Conservation (phyloP, 108 stramenopile species). For the Cyclotella baltica region DNA sequence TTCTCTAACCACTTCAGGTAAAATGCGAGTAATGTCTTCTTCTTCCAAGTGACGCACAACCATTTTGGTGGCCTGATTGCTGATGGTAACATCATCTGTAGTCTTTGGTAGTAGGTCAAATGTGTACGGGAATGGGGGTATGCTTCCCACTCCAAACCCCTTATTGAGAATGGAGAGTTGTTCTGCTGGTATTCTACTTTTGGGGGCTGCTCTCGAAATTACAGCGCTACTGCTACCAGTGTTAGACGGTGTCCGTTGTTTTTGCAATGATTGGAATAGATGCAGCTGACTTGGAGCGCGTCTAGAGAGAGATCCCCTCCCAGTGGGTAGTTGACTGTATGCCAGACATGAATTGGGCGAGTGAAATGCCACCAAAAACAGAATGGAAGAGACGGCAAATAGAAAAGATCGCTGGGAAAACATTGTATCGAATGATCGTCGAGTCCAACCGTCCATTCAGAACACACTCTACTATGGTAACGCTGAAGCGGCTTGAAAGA, state of each 20-base stretch:
- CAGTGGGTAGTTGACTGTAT: conserved; percentile 1
- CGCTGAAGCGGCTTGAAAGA: too few species aligned
- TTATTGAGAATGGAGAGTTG: conserved; percentile 18
- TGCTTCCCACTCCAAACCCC: conserved; percentile 25
- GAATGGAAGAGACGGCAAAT: not conserved
- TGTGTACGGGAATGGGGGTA: conserved; percentile 32
- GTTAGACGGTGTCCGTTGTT: not conserved
- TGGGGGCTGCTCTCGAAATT: not conserved
- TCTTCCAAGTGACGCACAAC: conserved; percentile 47
- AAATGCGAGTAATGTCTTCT: conserved; percentile 25
- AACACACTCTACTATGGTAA: too few species aligned
- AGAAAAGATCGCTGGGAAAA: not conserved
- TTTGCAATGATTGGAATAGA: conserved; percentile 16
- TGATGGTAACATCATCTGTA: not conserved
- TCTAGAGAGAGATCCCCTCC: not conserved
- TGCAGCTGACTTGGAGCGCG: not conserved
- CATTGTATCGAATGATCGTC: not conserved
- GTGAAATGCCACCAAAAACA: not conserved
- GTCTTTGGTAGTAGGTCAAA: conserved; percentile 20
- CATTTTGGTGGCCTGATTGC: conserved; percentile 12
- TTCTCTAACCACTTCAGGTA: conserved; percentile 41
- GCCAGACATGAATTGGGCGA: not conserved
- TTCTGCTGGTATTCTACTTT: conserved; percentile 31
- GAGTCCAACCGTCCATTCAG: too few species aligned
- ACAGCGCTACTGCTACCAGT: not conserved